A percentile compares a stretch with the other conserved stretches of the same genome.
phyloP scores from a whole-genome alignment of 2,329 filamentous ascomycete species.

The Clarireedia homoeocarpa region DNA sequence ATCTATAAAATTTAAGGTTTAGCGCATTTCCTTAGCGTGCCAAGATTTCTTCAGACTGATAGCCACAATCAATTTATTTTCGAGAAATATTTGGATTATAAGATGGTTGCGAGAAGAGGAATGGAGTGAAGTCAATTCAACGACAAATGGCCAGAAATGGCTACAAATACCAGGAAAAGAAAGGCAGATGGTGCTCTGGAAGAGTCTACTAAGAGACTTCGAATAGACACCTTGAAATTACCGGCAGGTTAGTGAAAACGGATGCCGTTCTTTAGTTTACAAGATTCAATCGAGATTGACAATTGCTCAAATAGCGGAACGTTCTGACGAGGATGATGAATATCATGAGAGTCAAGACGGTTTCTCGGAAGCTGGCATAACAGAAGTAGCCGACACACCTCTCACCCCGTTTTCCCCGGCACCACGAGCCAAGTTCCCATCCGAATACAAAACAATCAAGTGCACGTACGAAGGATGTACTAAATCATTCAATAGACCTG shows the following conservation, averaged over 20 bases:
- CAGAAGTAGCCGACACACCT: conserved; percentile 35
- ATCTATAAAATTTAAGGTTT: conserved; percentile 5
- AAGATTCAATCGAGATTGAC: conserved; percentile 1
- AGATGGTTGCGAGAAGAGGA: not conserved
- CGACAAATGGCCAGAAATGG: conserved; percentile 16
- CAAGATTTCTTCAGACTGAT: conserved; percentile 13
- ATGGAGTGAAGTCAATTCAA: not conserved
- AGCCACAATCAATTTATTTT: conserved; percentile 11
- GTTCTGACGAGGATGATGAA: conserved; percentile 34
- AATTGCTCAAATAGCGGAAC: conserved; percentile 18
- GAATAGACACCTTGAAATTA: conserved; percentile 12
- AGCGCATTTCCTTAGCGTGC: conserved; percentile 14
- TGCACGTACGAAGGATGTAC: conserved; percentile 69
- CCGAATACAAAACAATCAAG: conserved; percentile 66
- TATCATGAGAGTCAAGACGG: conserved; percentile 28
- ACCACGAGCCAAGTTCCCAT: conserved; percentile 47
- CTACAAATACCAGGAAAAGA: conserved; percentile 18
- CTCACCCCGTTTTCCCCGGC: conserved; percentile 43
- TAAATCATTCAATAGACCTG: conserved; percentile 83
- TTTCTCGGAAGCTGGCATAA: conserved; percentile 28
- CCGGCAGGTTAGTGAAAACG: conserved; percentile 6
- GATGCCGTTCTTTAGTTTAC: conserved; percentile 10
- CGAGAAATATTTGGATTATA: conserved; percentile 8
- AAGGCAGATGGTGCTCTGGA: conserved; percentile 14
- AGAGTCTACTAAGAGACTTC: conserved; percentile 18